These are phyloP conservation scores for Rutidosis leptorrhynchoides DNA, from an alignment of 129 eudicot genomes.

Conservation along the genomic window DNA sequence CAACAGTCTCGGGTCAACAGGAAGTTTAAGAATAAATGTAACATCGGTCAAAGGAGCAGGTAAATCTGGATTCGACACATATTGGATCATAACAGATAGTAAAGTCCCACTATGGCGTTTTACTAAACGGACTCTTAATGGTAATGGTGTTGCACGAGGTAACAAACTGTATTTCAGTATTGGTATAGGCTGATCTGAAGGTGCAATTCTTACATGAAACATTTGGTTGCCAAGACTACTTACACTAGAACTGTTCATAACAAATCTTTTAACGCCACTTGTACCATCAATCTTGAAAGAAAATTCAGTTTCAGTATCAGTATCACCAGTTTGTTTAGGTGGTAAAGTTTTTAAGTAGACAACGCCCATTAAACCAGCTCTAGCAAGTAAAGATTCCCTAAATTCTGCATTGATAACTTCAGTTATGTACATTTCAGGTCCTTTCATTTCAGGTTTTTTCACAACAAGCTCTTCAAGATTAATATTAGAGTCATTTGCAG, in stretches of 20 bases:
- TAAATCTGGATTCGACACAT: slow-evolving; percentile 75
- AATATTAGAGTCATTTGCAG: slow-evolving; percentile 45
- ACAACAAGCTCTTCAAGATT: slow-evolving; percentile 76
- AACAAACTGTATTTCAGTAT: slow-evolving; percentile 67
- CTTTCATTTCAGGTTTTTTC: slow-evolving; percentile 80
- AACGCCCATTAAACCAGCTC: slow-evolving; percentile 75
- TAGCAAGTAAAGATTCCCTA: slow-evolving; percentile 76
- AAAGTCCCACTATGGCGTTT: slow-evolving; percentile 85
- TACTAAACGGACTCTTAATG: slow-evolving; percentile 64
- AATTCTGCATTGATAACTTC: slow-evolving; percentile 89
- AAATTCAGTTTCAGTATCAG: slow-evolving; percentile 64
- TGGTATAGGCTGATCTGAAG: slow-evolving; percentile 69
- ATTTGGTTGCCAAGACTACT: slow-evolving; percentile 78
- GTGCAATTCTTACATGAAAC: slow-evolving; percentile 73
- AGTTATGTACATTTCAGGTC: slow-evolving; percentile 76
- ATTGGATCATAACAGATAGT: slow-evolving; percentile 90
- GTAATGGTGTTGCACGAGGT: slow-evolving; percentile 80
- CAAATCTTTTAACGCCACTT: slow-evolving; percentile 61
- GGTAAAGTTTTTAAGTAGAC: slow-evolving; percentile 74
- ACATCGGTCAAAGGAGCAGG: slow-evolving; percentile 69
- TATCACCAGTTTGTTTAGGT: slow-evolving; percentile 50
- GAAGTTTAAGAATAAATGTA: slow-evolving; percentile 72
- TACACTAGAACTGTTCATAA: slow-evolving; percentile 54
- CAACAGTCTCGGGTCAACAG: slow-evolving; percentile 79
- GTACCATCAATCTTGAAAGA: slow-evolving; percentile 81